Base-by-base conservation (phyloP, 192 early-diverging fungal species). In the Dispira parvispora region DNA sequence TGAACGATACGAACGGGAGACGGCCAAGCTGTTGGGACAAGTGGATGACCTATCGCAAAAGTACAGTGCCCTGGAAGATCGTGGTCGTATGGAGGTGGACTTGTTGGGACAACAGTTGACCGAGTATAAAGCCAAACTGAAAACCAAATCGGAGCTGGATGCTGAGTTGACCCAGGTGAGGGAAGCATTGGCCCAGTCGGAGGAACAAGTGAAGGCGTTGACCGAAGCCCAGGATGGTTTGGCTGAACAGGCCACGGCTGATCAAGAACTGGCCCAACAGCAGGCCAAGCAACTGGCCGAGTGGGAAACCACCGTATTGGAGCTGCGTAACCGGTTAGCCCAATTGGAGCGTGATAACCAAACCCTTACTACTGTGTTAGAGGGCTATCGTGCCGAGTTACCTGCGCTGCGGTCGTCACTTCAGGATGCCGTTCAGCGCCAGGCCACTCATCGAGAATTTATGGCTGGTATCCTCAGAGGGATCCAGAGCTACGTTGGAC, bases 31-130 rank as follows among this genome's bases (percentile, higher is more conserved):
- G 9, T 45, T 18, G 18, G 38, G n/a, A 12, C 20, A 32, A 11
- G 11, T 61, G 43, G 43, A 38, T 42, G 9, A 14, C 20, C 43
- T 61, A 11, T 45, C 58, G 43, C 43, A 13, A 2, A 61, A 45
- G 42, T 61, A 43, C 42, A 43, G 18, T 11, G 43, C 20, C 12
- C 43, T 61, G 16, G 58, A 61, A 25, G 28, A 32, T 21, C 58
- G 58, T 25, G 25, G 58, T 25, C 28, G 45, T 14, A n/a, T 61
- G 58, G 58, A 61, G 28, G 43, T 45, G 43, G 58, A 45, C 12
- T 20, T 61, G 58, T 42, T 61, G 43, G 45, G 43, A 38, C 38
- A 61, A 44, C 58, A 61, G 42, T 25, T 61, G 42, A 11, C 9
- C 12, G 58, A 43, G 0, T 61, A 61, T 25, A 61, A 61, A 44